Percentiles rank a stretch among this genome's conserved stretches.
Conservation (phyloP, 176 grass and related monocot species). For the Carex cristatella region DNA sequence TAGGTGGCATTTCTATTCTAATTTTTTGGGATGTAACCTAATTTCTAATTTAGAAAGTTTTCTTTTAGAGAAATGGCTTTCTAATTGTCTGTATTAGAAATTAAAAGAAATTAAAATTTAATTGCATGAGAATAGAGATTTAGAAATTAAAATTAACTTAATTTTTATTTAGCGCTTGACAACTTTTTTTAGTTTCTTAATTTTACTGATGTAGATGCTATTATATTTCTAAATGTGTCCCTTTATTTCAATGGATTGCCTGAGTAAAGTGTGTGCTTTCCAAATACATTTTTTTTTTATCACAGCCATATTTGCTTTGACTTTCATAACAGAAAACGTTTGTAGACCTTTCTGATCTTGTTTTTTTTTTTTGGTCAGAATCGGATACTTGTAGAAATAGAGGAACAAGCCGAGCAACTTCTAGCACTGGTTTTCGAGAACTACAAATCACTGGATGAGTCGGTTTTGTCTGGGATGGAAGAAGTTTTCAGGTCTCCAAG, state of each 20-base stretch:
- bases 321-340: background rate
- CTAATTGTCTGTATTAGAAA: too few relatives aligned
- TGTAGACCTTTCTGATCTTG: background rate
- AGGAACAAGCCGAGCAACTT: slow-evolving; percentile 88
- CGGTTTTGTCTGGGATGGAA: slow-evolving; percentile 54
- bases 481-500: slow-evolving; percentile 76
- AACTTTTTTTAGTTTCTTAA: too few relatives aligned
- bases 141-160: too few relatives aligned
- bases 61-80: too few relatives aligned
- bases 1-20: too few relatives aligned
- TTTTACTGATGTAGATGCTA: too few relatives aligned
- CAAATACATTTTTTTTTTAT: slow-evolving; percentile 1
- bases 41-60: too few relatives aligned
- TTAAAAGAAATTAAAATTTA: too few relatives aligned
- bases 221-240: background rate
- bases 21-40: too few relatives aligned
- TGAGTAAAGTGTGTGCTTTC: background rate
- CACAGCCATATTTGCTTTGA: background rate
- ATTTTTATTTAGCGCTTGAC: too few relatives aligned
- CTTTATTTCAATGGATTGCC: background rate
- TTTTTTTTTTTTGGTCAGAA: slow-evolving; percentile 53
- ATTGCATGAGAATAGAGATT: too few relatives aligned
- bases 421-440: slow-evolving; percentile 83
- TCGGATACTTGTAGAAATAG: slow-evolving; percentile 82
- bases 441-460: slow-evolving; percentile 93